Conservation (phyloP, 768 basidiomycete genomes). For the Chalciporus piperatus region DNA sequence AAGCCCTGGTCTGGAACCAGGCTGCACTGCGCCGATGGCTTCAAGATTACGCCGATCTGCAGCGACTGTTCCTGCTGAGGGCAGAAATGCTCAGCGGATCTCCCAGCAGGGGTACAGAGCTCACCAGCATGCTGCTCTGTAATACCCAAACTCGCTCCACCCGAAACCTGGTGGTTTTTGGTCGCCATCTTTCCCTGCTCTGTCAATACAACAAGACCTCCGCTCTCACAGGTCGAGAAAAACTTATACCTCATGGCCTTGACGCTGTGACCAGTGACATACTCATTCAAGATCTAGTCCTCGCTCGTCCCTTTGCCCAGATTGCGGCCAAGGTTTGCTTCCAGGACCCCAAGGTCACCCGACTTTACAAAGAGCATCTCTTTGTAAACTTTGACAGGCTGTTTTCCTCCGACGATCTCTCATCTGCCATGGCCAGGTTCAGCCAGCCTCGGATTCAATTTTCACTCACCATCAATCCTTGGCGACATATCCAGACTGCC, state of each 20-base stretch:
- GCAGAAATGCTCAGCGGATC: constrained; percentile 14
- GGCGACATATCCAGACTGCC: constrained; percentile 4
- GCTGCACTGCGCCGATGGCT: not conserved
- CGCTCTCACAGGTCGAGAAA: not conserved
- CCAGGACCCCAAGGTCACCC: rapidly evolving
- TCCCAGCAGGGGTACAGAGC: constrained; percentile 12
- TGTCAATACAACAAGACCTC: constrained; percentile 1
- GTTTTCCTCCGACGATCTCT: not conserved
- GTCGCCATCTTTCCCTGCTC: not conserved
- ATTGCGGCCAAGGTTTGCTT: not conserved
- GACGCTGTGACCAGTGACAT: not conserved
- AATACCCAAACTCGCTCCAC: not conserved
- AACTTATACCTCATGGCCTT: constrained; percentile 1
- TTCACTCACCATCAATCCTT: not conserved
- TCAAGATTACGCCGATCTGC: constrained; percentile 10
- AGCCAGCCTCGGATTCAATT: not conserved
- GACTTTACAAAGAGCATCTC: constrained; percentile 8
- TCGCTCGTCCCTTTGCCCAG: not conserved
- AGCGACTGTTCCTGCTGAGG: not conserved
- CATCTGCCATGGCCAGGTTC: not conserved
- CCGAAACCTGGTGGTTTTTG: not conserved
- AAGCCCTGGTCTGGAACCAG: constrained; percentile 4
- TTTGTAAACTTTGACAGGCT: constrained; percentile 16
- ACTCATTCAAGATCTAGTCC: not conserved
- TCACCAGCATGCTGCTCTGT: not conserved